phyloP scores from a whole-genome alignment of 208 protist genomes.

The Trypanosomatidae sp. region DNA sequence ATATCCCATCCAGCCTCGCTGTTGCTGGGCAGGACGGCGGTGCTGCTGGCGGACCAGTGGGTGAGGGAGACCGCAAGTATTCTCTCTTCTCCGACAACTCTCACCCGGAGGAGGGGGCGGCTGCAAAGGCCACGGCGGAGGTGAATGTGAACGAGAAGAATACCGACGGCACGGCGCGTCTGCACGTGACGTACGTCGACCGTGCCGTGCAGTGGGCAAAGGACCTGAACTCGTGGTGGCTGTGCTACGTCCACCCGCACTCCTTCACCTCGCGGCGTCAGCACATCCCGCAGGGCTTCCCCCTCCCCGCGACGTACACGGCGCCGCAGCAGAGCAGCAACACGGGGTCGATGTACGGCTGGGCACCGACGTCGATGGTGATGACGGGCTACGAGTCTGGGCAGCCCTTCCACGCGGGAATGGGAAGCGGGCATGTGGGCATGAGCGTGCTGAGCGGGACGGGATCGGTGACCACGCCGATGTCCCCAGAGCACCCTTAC shows the following conservation, averaged over 20 bases:
- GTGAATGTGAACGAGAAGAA: not conserved
- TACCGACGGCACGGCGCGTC: not conserved
- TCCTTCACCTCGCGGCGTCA: slow-evolving; percentile 25
- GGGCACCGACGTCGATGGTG: too few species aligned
- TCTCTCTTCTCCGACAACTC: too few species aligned
- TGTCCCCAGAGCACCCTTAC: too few species aligned
- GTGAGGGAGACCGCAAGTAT: too few species aligned
- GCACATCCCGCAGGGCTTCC: too few species aligned
- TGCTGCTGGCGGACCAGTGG: not conserved
- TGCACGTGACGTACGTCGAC: slow-evolving; percentile 9
- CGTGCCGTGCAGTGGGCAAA: slow-evolving; percentile 28
- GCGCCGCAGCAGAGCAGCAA: slow-evolving; percentile 2
- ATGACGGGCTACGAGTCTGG: too few species aligned
- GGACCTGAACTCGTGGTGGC: slow-evolving; percentile 34
- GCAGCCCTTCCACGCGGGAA: too few species aligned
- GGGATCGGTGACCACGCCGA: too few species aligned
- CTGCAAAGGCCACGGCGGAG: not conserved
- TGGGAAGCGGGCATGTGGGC: too few species aligned
- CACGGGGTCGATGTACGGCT: not conserved
- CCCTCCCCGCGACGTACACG: slow-evolving; percentile 1
- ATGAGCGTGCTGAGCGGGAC: too few species aligned
- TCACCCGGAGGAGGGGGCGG: too few species aligned
- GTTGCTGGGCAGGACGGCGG: not conserved
- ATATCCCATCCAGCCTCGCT: slow-evolving; percentile 10
- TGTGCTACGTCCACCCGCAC: slow-evolving; percentile 32